Conservation (phyloP, 2,329 filamentous ascomycete genomes). For the Xylaria sp. region DNA sequence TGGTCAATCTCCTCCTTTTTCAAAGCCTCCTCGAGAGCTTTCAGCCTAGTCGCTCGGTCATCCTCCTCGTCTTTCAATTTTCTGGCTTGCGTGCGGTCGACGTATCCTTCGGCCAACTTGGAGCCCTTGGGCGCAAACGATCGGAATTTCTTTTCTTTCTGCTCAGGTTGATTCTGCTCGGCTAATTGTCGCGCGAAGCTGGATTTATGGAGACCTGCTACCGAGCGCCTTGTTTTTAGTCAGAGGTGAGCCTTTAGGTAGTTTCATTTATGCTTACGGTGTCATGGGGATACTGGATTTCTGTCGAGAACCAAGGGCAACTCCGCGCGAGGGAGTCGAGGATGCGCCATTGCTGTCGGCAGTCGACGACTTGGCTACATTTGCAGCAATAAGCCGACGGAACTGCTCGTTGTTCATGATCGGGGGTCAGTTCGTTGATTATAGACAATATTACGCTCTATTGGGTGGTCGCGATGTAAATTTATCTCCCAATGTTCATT, state of each 20-base stretch:
- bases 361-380: constrained; percentile 48
- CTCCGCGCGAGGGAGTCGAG: constrained; percentile 44
- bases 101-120: constrained; percentile 79
- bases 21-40: constrained; percentile 79
- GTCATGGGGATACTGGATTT: constrained; percentile 91
- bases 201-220: constrained; percentile 58
- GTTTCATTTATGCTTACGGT: constrained; percentile 63
- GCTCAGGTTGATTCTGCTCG: constrained; percentile 65
- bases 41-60: constrained; percentile 68
- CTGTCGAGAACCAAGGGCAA: constrained; percentile 75
- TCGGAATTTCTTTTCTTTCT: constrained; percentile 74
- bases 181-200: constrained; percentile 87
- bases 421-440: neutral
- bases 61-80: constrained; percentile 57
- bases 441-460: too few relatives aligned
- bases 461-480: neutral
- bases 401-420: constrained; percentile 96
- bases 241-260: constrained; percentile 18
- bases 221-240: constrained; percentile 61
- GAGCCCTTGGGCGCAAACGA: constrained; percentile 83
- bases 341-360: constrained; percentile 54
- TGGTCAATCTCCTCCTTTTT: constrained; percentile 85
- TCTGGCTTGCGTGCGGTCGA: constrained; percentile 76
- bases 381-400: constrained; percentile 72
- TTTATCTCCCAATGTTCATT: neutral